These are phyloP conservation scores for Lagenaria siceraria DNA, from an alignment of 306 rosid species.

Conservation along the genomic window DNA sequence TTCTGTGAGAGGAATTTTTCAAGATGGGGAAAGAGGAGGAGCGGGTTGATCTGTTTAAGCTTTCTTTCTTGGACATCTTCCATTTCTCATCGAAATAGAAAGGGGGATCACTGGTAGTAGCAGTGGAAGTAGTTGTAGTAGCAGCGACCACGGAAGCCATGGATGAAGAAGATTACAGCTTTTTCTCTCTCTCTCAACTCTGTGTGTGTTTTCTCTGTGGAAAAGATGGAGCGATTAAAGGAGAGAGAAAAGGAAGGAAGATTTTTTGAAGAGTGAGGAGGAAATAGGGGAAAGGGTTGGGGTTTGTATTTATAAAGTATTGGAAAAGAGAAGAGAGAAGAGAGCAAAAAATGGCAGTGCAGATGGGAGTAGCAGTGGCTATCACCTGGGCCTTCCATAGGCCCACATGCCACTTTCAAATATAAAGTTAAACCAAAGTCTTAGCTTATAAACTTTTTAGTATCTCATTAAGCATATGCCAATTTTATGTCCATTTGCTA, in stretches of 20 bases:
- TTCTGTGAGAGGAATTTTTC: slow-evolving; percentile 15
- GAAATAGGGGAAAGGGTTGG: not conserved
- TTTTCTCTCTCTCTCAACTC: not conserved
- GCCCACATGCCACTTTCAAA: slow-evolving; percentile 19
- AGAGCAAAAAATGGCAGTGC: not conserved
- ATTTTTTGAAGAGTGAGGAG: slow-evolving; percentile 3
- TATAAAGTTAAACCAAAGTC: not conserved
- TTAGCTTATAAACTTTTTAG: not conserved
- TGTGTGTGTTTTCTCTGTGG: too few species aligned
- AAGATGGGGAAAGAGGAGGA: slow-evolving; percentile 2
- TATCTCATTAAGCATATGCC: too few species aligned
- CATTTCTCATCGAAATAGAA: slow-evolving; percentile 70
- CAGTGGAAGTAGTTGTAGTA: not conserved
- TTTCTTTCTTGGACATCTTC: slow-evolving; percentile 75
- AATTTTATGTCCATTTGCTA: too few species aligned
- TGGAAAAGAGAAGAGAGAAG: not conserved
- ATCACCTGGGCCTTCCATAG: slow-evolving; percentile 56
- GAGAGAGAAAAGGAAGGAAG: not conserved
- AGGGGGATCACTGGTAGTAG: slow-evolving; percentile 15
- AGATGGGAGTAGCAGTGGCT: slow-evolving; percentile 40
- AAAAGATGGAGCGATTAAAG: not conserved
- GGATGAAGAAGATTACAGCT: not conserved
- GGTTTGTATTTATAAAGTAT: slow-evolving; percentile 45
- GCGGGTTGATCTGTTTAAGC: not conserved
- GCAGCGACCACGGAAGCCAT: not conserved